Evolutionary conservation across 768 basidiomycete genomes (phyloP).

Genomic region (Calvatia gigantea): DNA sequence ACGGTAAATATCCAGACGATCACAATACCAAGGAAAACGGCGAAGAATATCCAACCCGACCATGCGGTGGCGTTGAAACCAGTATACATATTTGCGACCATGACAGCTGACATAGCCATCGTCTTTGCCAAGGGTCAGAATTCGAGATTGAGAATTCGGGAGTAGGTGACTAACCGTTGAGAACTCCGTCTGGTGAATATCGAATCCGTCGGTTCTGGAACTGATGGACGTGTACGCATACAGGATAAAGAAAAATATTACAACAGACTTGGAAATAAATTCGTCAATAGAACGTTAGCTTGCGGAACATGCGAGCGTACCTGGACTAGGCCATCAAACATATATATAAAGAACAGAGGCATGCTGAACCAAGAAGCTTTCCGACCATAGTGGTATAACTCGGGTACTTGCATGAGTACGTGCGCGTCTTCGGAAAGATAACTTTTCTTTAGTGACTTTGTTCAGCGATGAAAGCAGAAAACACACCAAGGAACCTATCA

Average conservation of each 20-base stretch:
- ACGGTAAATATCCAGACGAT: constrained; percentile 80
- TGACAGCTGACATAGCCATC: constrained; percentile 80
- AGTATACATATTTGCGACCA: constrained; percentile 77
- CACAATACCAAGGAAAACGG: constrained; percentile 75
- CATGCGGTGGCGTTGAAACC: constrained; percentile 86
- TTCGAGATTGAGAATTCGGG: not conserved
- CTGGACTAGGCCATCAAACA: constrained; percentile 81
- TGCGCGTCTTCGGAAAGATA: constrained; percentile 55
- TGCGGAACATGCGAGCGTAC: constrained; percentile 38
- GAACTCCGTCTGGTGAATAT: constrained; percentile 71
- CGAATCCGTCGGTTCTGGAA: constrained; percentile 78
- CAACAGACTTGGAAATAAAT: constrained; percentile 54
- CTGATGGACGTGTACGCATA: constrained; percentile 75
- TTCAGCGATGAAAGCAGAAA: not conserved
- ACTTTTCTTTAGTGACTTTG: not conserved
- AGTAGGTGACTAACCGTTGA: constrained; percentile 58
- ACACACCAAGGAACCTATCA: constrained; percentile 81
- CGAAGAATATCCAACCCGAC: constrained; percentile 88
- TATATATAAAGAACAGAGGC: constrained; percentile 65
- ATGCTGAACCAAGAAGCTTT: constrained; percentile 78
- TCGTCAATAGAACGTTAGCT: not conserved
- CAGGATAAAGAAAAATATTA: constrained; percentile 83
- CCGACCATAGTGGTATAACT: constrained; percentile 83
- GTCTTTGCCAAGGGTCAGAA: constrained; percentile 37
- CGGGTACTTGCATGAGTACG: constrained; percentile 85